Conservation (phyloP, 1,139 yeast genomes). For the Geotrichum restrictum region DNA sequence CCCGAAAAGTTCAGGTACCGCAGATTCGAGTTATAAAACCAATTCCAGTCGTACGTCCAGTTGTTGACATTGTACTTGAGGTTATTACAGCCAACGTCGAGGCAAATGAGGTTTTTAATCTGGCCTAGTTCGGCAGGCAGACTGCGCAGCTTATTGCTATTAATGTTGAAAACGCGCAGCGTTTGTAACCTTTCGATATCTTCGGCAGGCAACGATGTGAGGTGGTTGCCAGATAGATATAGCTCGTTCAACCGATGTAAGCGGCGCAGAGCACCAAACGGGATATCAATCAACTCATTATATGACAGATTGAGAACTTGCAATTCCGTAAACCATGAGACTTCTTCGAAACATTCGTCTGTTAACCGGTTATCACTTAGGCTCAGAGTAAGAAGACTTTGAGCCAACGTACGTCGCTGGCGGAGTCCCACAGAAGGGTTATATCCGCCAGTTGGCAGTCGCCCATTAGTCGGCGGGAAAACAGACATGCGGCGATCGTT, state of each 20-base stretch:
- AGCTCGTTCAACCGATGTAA: slow-evolving; percentile 59
- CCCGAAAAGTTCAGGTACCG: slow-evolving; percentile 86
- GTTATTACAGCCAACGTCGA: slow-evolving; percentile 90
- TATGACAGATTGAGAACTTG: slow-evolving; percentile 71
- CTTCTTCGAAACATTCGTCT: slow-evolving; percentile 70
- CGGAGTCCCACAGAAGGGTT: slow-evolving; percentile 19
- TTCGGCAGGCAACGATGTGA: slow-evolving; percentile 79
- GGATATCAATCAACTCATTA: slow-evolving; percentile 78
- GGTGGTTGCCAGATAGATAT: slow-evolving; percentile 79
- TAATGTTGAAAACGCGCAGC: slow-evolving; percentile 62
- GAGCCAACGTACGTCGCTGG: slow-evolving; percentile 25
- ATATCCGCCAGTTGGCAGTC: slow-evolving; percentile 8
- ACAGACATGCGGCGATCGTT: slow-evolving; percentile 15
- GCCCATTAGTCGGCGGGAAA: slow-evolving; percentile 8
- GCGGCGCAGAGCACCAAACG: slow-evolving; percentile 62
- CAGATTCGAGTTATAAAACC: slow-evolving; percentile 80
- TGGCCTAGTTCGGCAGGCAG: slow-evolving; percentile 86
- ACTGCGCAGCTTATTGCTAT: slow-evolving; percentile 80
- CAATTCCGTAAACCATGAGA: slow-evolving; percentile 58
- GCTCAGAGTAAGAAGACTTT: slow-evolving; percentile 53
- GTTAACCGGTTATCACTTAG: slow-evolving; percentile 80
- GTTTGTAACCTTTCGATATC: slow-evolving; percentile 62
- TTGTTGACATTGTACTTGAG: slow-evolving; percentile 88
- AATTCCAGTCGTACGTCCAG: slow-evolving; percentile 96
- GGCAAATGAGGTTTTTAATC: slow-evolving; percentile 56